Base-by-base conservation (phyloP, 495 filamentous ascomycete genomes). In the Penicillium dipodomyicola region DNA sequence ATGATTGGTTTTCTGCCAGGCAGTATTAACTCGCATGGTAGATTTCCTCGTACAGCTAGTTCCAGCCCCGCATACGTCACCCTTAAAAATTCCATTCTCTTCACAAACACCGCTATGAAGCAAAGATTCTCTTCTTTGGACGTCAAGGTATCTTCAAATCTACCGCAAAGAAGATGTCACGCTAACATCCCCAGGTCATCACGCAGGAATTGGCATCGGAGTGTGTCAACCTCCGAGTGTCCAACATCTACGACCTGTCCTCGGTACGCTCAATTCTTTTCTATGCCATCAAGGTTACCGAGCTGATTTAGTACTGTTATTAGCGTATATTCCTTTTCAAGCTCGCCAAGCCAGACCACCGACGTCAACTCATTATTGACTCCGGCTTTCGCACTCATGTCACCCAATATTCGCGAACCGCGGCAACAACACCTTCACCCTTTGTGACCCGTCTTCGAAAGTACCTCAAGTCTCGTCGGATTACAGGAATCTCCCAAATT, bases 311-410 rank as follows among this genome's bases (percentile, higher is more conserved):
- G 2, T 11, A 25, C 20, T 25, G 23, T 20, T n/a, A 3, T 5
- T 57, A 87, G 78, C 88, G 92, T 60, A 96, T 97, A 70, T 92
- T 97, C 71, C 88, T 98, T 20, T 83, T 98, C 72, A 97, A 96
- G 69, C 82, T 87, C 56, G 87, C 92, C 56, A 96, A 92, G 69
- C 90, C 94, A 33, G 85, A 91, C 65, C 80, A 84, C 64, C 87
- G 89, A 65, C 87, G 93, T 62, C 92, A 96, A 68, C 78, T 98
- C 45, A 76, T 98, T 43, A 82, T 98, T 65, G 94, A 98, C 66
- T 92, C 90, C 11, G 94, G 94, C 42, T 98, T 98, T 74, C 91
- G 94, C 68, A 93, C 90, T 72, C 94, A 98, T 71, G 80, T 97
- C 56, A 97, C 93, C 4, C 82, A 84, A 61, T 98, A 93, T 77